A percentile compares a stretch with the other conserved stretches of the same genome.
phyloP scores from a whole-genome alignment of 1,139 yeast species.

The Candida sp. region DNA sequence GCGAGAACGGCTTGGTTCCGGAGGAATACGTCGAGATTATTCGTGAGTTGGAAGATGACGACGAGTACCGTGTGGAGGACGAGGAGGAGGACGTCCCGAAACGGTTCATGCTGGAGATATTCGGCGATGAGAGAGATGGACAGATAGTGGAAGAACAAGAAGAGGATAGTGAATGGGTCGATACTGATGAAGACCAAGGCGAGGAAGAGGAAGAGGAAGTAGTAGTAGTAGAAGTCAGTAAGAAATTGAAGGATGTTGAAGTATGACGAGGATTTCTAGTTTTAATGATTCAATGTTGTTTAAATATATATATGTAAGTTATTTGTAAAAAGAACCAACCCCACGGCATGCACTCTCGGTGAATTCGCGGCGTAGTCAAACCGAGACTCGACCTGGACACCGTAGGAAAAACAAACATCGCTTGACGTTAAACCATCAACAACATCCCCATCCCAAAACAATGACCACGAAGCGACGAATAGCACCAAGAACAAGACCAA shows the following conservation, averaged over 20 bases:
- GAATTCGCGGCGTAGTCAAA: too few relatives aligned
- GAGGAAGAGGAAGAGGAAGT: slow-evolving; percentile 6
- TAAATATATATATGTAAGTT: background rate
- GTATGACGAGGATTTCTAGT: slow-evolving; percentile 4
- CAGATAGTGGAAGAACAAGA: slow-evolving; percentile 17
- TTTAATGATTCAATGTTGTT: background rate
- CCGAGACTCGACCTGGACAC: too few relatives aligned
- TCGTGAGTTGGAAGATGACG: slow-evolving; percentile 19
- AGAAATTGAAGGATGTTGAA: slow-evolving; percentile 3
- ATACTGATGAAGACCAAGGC: slow-evolving; percentile 21
- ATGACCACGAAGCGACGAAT: background rate
- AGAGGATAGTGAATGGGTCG: slow-evolving; percentile 44
- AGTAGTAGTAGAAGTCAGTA: background rate
- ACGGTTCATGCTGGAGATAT: slow-evolving; percentile 50
- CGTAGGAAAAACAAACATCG: too few relatives aligned
- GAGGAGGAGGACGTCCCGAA: slow-evolving; percentile 43
- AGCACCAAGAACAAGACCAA: background rate
- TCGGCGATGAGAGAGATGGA: slow-evolving; percentile 21
- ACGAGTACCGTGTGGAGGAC: slow-evolving; percentile 18
- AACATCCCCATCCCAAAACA: background rate
- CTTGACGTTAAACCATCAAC: background rate
- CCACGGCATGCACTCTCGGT: too few relatives aligned
- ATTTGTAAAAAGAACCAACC: too few relatives aligned
- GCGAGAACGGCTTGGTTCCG: slow-evolving; percentile 93
- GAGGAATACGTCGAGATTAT: slow-evolving; percentile 85